Base-by-base conservation (phyloP, 257 asterid species). In the Vinca minor region DNA sequence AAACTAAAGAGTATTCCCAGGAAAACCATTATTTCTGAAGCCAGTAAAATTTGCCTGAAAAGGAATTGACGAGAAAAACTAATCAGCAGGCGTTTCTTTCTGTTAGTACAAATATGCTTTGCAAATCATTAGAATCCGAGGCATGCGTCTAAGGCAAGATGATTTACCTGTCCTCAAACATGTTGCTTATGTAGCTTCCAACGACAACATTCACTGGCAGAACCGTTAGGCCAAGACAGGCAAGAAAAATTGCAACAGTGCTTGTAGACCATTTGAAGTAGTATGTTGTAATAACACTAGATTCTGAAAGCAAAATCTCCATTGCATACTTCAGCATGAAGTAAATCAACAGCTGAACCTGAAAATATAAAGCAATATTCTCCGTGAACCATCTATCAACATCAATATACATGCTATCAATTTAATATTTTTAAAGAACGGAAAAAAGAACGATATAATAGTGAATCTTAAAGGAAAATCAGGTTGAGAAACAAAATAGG, bases 321-420 rank as follows among this genome's bases (percentile, higher is more conserved):
- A 89, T 89, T 21, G 88, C 98, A 66, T 93, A 93, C 71, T 93
- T 93, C 69, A 93, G 91, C 98, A 93, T 93, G 76, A 93, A 93
- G 85, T 93, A 93, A 58, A 89, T 93, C 84, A 93, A 71, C 81
- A 93, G 71, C 72, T 89, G 98, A 77, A 93, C 98, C 99, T 87
- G 96, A 75, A 82, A 68, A 62, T 57, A 48, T 34, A 46, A 55
- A 59, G 56, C 14, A 62, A 41, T 50, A 54, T 32, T 41, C 39
- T 31, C 14, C 54, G 66, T 59, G 41, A 56, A 44, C 63, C 17
- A 46, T 46, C 28, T 36, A 5, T 8, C 59, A 11, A 3, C 20
- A 54, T 54, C n/a, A n/a, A n/a, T 14, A 52, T 1, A 21, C 55
- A 48, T 47, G 53, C 29, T 18, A 60, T 12, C 14, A 41, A 59